Evolutionary conservation across 2,329 filamentous ascomycete genomes (phyloP), one percentile per base, ranked within the genome.

Genomic region (Verticillium longisporum): DNA sequence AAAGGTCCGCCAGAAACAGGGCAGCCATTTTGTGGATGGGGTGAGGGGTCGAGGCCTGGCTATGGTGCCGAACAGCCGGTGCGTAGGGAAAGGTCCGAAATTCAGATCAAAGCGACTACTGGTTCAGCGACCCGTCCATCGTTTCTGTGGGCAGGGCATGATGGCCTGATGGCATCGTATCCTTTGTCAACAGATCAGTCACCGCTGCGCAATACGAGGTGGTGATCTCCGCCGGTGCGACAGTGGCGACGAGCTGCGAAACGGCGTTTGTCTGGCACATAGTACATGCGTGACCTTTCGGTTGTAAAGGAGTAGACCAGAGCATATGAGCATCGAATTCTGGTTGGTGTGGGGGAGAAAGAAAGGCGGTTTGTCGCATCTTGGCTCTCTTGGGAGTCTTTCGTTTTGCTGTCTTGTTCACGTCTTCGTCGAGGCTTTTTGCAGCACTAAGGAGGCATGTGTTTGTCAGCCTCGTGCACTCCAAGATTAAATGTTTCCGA

Each of bases 381-480:
- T 65, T 64, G 0, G 62, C 59, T 61, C 66, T 65, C 59, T 67
- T 65, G 32, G 60, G 63, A 4, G 64, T 66, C 59, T 66, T 65
- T 33, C 66, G 60, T 36, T 55, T 38, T 6, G 65, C 65, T 14
- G 66, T 57, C 6, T 58, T 36, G 14, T 59, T 55, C 13, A 65
- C 60, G 3, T 58, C 21, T 56, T 67, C 65, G 33, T 45, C 61
- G 58, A 64, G 62, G 59, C 3, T 67, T 65, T 37, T 65, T 64
- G 34, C 61, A 64, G 18, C 63, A 65, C 56, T 64, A 64, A 13
- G 66, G 65, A 10, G 66, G 65, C 37, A 62, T 36, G 57, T 61
- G 56, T 26, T 56, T 57, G 26, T 34, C 54, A 5, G 55, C 55
- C 9, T 26, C 26, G 26, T 26, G 26, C 26, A 26, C 26, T 26